Evolutionary conservation across 225 moss, liverwort and hornwort species (phyloP).

Genomic region (Polytrichum formosum): DNA sequence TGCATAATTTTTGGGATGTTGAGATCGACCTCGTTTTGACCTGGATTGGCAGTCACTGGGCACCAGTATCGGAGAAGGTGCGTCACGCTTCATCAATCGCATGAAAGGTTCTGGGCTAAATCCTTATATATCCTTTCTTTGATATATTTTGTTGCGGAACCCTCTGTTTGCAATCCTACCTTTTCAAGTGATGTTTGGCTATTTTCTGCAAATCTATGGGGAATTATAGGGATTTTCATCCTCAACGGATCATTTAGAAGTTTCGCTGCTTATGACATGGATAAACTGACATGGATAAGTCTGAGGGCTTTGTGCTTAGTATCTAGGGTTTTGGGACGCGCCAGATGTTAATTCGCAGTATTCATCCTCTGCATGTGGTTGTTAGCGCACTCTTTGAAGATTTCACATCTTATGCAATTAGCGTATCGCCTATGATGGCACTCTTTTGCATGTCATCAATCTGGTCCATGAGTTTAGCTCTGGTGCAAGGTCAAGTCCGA

Average conservation of each 20-base stretch:
- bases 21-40: slow-evolving; percentile 13
- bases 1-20: not conserved
- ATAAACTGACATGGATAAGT: not conserved
- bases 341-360: not conserved
- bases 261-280: not conserved
- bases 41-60: slow-evolving; percentile 47
- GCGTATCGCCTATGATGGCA: not conserved
- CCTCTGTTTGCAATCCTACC: no score
- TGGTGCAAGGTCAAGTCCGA: no score
- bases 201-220: no score
- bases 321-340: not conserved
- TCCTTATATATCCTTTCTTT: no score
- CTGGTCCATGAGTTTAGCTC: no score
- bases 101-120: slow-evolving; percentile 39
- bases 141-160: no score
- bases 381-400: not conserved
- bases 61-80: slow-evolving; percentile 44
- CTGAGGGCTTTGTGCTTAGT: not conserved
- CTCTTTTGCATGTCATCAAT: no score
- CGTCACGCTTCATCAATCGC: slow-evolving; percentile 48
- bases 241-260: no score
- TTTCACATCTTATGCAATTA: not conserved
- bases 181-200: no score
- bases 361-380: not conserved
- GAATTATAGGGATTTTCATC: no score